Evolutionary conservation across 148 eudicot genomes (phyloP).

Genomic region (Dysphania ambrosioides): DNA sequence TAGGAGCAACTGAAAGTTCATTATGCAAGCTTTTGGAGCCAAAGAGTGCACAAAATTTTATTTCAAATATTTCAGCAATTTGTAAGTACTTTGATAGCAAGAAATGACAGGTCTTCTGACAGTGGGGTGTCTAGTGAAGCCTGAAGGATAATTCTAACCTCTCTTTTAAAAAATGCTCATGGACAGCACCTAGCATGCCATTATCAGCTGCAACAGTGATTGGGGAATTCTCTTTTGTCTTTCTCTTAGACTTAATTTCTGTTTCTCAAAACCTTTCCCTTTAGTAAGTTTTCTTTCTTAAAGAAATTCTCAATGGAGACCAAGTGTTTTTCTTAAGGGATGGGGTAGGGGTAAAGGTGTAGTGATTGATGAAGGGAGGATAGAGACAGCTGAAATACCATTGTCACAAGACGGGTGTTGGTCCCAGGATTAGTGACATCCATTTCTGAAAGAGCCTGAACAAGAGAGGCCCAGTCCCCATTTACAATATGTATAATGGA

Average conservation of each 20-base stretch:
- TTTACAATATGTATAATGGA: conserved; percentile 90
- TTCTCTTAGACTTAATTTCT: too few species aligned
- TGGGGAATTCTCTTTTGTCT: too few species aligned
- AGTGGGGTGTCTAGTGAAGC: not conserved
- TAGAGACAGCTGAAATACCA: conserved; percentile 39
- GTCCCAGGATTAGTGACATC: conserved; percentile 81
- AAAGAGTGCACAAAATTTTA: not conserved
- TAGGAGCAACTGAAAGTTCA: not conserved
- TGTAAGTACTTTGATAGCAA: not conserved
- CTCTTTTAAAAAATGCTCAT: not conserved
- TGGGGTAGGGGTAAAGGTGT: not conserved
- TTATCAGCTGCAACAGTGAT: too few species aligned
- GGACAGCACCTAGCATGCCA: not conserved
- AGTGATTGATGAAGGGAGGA: not conserved
- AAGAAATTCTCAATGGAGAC: too few species aligned
- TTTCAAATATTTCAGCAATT: not conserved
- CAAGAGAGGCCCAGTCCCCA: conserved; percentile 96
- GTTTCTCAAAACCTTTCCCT: too few species aligned
- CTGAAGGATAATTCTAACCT: not conserved
- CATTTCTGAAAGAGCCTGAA: conserved; percentile 76
- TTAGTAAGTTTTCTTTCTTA: too few species aligned
- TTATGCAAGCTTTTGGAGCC: not conserved
- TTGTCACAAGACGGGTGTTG: conserved; percentile 60
- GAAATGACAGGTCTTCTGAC: not conserved
- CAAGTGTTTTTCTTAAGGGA: not conserved